Base-by-base conservation (phyloP, 345 rosid species). In the Hibiscus trionum region DNA sequence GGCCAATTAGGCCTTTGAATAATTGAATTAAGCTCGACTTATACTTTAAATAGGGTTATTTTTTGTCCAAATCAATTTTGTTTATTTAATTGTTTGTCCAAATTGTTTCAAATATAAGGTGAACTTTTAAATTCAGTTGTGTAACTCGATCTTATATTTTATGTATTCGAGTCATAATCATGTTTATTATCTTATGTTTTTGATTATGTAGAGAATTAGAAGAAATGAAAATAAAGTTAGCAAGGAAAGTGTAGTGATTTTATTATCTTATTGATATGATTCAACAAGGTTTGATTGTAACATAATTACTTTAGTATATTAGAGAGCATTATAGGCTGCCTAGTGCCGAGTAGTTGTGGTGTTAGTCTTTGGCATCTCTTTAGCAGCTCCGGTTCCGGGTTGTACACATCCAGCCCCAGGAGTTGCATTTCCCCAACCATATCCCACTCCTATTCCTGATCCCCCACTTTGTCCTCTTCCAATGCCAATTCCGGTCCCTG, bases 401-500 rank as follows among this genome's bases (percentile, higher is more conserved):
- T 39, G 44, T 7, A 10, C 17, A 14, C 63, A 59, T 11, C 37
- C 19, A 8, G 42, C 1, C 42, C 8, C 8, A 27, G 64, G 64
- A 29, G 17, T 44, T 44, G 47, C 21, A 61, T 1, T 8, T 29
- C 65, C 42, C 14, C 21, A 61, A 16, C 21, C 65, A 29, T n/a
- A 14, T 6, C 29, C 26, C 3, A 72, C 74, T 9, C 80, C 82
- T 37, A n/a, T 37, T 3, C 74, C 76, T 26, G 37, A 24, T 19
- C 79, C 82, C 15, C 66, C 46, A 7, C 39, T 4, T 27, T 16
- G 0, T 27, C 37, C 64, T 5, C 42, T 29, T 16, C 65, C 44
- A 8, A 7, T 7, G 8, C 66, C 46, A 16, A 56, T 1, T 56
- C 60, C 60, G 2, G 46, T 7, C 24, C 12, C 66, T 33, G 5